Conservation (phyloP, 1,139 yeast genomes). For the Suhomyces choctaworum region DNA sequence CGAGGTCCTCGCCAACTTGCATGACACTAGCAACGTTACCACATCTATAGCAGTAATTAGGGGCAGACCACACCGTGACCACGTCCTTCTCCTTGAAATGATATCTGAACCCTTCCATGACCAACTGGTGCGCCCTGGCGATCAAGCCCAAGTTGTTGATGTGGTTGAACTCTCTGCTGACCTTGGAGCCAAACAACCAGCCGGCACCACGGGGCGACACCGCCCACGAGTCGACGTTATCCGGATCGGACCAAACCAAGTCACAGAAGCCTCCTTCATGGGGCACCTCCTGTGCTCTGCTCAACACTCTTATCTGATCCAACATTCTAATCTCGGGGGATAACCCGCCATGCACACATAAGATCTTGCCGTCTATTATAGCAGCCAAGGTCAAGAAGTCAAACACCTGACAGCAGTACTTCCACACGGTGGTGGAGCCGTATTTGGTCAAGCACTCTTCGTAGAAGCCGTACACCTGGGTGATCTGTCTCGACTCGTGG, state of each 20-base stretch:
- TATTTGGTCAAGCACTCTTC: conserved; percentile 89
- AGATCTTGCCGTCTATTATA: conserved; percentile 86
- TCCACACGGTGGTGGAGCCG: conserved; percentile 97
- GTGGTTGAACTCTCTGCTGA: conserved; percentile 90
- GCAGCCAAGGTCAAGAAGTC: conserved; percentile 93
- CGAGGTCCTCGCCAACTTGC: conserved; percentile 86
- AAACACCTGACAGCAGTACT: conserved; percentile 94
- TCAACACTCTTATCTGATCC: conserved; percentile 90
- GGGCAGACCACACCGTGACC: conserved; percentile 98
- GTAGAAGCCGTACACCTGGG: conserved; percentile 93
- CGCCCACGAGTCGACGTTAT: conserved; percentile 97
- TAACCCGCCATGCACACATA: conserved; percentile 95
- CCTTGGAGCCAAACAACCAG: conserved; percentile 92
- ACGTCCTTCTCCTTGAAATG: conserved; percentile 94
- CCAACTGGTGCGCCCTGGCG: conserved; percentile 97
- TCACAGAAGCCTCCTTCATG: conserved; percentile 99
- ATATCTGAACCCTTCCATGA: conserved; percentile 96
- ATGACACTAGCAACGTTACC: conserved; percentile 98
- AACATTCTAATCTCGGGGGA: conserved; percentile 98
- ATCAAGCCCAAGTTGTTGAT: conserved; percentile 83
- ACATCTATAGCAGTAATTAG: conserved; percentile 95
- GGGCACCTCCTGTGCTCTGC: conserved; percentile 98
- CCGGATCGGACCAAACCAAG: conserved; percentile 97
- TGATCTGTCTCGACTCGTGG: conserved; percentile 92
- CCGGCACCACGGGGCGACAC: conserved; percentile 99